A percentile compares a stretch with the other conserved stretches of the same genome.
Conservation (phyloP, 805 yeast species). For the Wickerhamomyces alni region DNA sequence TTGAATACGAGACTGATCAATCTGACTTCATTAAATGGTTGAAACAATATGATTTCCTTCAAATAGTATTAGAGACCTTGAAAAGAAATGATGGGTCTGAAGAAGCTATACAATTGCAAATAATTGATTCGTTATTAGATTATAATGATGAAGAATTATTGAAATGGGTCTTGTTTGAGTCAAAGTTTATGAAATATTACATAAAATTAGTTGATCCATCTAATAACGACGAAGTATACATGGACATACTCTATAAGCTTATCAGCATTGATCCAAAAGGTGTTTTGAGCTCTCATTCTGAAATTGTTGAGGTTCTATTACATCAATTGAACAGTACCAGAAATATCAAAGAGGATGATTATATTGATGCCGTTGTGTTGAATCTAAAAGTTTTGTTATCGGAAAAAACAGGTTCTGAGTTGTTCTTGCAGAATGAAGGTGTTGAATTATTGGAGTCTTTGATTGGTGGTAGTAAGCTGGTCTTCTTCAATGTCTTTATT, state of each 20-base stretch:
- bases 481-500: conserved; percentile 6
- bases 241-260: background rate
- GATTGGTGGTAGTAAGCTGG: conserved; percentile 7
- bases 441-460: conserved; percentile 9
- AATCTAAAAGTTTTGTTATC: conserved; percentile 4
- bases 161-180: too few species aligned
- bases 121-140: conserved; percentile 1
- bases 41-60: background rate
- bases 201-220: background rate
- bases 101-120: background rate
- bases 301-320: conserved; percentile 3
- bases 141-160: background rate
- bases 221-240: background rate
- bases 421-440: conserved; percentile 15
- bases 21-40: background rate
- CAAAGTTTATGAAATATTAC: background rate
- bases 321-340: conserved; percentile 1
- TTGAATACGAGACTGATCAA: conserved; percentile 9
- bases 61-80: background rate
- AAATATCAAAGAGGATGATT: background rate
- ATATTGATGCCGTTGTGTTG: conserved; percentile 10
- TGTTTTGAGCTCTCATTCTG: background rate
- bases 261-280: background rate
- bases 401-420: conserved; percentile 4
- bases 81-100: background rate